Evolutionary conservation across 2,329 filamentous ascomycete genomes (phyloP).

Genomic region (Ophiostoma fasciatum): DNA sequence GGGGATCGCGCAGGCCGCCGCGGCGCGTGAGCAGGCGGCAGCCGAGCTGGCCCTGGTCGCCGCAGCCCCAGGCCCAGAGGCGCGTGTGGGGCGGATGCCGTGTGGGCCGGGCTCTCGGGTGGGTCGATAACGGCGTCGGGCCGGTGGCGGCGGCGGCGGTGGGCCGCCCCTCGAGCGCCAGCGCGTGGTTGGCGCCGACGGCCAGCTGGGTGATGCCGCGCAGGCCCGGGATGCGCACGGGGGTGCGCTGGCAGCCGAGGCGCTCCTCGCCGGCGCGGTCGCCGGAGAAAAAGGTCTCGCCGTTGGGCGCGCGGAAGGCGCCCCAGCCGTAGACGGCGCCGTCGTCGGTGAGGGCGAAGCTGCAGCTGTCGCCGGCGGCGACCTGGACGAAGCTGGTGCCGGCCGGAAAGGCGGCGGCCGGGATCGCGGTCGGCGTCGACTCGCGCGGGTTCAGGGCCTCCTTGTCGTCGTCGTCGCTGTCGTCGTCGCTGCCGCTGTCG

Average conservation of each 20-base stretch:
- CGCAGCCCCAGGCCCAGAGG: slow-evolving; percentile 49
- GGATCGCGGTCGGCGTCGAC: slow-evolving; percentile 39
- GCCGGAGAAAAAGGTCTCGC: neutral
- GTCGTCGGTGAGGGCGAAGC: slow-evolving; percentile 54
- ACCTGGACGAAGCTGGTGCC: slow-evolving; percentile 32
- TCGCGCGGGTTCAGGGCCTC: slow-evolving; percentile 39
- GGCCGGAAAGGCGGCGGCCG: slow-evolving; percentile 29
- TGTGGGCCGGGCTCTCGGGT: too few species aligned
- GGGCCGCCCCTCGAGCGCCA: slow-evolving; percentile 32
- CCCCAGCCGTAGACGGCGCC: slow-evolving; percentile 69
- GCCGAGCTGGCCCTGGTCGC: slow-evolving; percentile 50
- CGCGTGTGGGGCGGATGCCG: too few species aligned
- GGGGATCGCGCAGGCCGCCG: slow-evolving; percentile 1
- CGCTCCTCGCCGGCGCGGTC: too few species aligned
- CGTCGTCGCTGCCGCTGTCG: neutral
- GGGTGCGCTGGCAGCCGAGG: slow-evolving; percentile 13
- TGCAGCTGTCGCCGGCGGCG: slow-evolving; percentile 52
- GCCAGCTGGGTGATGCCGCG: slow-evolving; percentile 32
- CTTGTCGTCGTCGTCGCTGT: slow-evolving; percentile 26
- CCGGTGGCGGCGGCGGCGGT: neutral
- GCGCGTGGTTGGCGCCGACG: slow-evolving; percentile 42
- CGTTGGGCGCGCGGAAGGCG: slow-evolving; percentile 35
- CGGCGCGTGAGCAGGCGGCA: slow-evolving; percentile 17
- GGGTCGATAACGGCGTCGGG: too few species aligned
- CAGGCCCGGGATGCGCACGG: slow-evolving; percentile 34